These are phyloP conservation scores for Purpureocillium takamizusanense DNA, from an alignment of 2,329 filamentous ascomycete genomes.

Conservation along the genomic window DNA sequence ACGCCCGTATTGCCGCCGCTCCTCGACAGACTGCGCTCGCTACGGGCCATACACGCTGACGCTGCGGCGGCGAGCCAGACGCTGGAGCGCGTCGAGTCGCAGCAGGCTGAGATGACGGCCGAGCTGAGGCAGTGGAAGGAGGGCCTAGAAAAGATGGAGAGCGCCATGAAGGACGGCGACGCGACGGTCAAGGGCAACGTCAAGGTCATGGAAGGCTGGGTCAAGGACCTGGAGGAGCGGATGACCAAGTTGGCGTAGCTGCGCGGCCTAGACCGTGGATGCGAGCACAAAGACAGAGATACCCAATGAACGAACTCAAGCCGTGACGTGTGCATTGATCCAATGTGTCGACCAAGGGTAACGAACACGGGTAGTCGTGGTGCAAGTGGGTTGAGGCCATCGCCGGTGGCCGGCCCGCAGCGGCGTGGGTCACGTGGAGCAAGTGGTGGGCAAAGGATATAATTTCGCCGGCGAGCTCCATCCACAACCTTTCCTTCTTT, in stretches of 20 bases:
- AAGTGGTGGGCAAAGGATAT: not conserved
- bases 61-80: constrained; percentile 74
- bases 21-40: constrained; percentile 73
- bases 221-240: constrained; percentile 75
- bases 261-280: not conserved
- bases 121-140: constrained; percentile 84
- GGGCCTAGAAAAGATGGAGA: constrained; percentile 70
- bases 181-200: constrained; percentile 68
- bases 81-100: constrained; percentile 66
- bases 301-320: constrained; percentile 3
- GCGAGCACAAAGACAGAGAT: constrained; percentile 4
- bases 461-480: not conserved
- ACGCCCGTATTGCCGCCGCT: constrained; percentile 77
- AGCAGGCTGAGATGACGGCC: constrained; percentile 70
- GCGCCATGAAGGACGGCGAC: constrained; percentile 61
- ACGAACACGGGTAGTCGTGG: too few relatives aligned
- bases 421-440: constrained; percentile 4
- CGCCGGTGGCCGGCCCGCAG: too few relatives aligned
- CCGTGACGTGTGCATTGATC: too few relatives aligned
- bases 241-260: constrained; percentile 47
- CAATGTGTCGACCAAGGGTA: too few relatives aligned
- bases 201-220: constrained; percentile 79
- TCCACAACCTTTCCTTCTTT: constrained; percentile 1
- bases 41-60: constrained; percentile 77
- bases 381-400: too few relatives aligned